These are phyloP conservation scores for Blastomyces gilchristii DNA, from an alignment of 2,329 filamentous ascomycete genomes.

Conservation along the genomic window DNA sequence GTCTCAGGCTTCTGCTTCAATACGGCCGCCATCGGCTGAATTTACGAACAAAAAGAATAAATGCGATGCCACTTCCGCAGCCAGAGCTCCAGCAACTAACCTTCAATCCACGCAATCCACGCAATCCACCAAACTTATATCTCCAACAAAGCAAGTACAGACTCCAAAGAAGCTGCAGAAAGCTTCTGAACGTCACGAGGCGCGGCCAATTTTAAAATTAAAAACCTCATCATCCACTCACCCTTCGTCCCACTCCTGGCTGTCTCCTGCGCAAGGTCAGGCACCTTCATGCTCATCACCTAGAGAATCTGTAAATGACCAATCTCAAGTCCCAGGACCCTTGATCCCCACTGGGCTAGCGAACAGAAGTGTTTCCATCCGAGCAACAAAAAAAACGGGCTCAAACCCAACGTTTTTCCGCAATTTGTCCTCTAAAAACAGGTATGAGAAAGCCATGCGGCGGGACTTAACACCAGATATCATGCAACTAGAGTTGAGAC, in stretches of 20 bases:
- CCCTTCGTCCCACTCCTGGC: not conserved
- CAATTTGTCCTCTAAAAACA: constrained; percentile 22
- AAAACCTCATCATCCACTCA: not conserved
- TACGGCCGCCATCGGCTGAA: not conserved
- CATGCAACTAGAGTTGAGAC: constrained; percentile 27
- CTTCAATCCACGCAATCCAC: not conserved
- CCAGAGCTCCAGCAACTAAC: not conserved
- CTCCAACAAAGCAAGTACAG: not conserved
- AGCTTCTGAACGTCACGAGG: not conserved
- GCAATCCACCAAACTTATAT: not conserved
- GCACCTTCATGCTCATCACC: not conserved
- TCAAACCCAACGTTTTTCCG: constrained; percentile 12
- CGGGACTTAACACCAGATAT: constrained; percentile 30
- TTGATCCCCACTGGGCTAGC: not conserved
- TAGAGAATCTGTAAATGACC: not conserved
- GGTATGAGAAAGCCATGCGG: constrained; percentile 24
- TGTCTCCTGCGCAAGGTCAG: not conserved
- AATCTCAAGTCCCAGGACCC: not conserved
- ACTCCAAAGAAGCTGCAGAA: not conserved
- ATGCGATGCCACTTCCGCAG: not conserved
- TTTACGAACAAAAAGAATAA: not conserved
- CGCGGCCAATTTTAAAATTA: not conserved
- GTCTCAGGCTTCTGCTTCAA: not conserved
- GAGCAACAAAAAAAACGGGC: not conserved
- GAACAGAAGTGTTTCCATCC: not conserved